These are phyloP conservation scores for Trametopsis cervina DNA, from an alignment of 768 basidiomycete species.

Conservation along the genomic window DNA sequence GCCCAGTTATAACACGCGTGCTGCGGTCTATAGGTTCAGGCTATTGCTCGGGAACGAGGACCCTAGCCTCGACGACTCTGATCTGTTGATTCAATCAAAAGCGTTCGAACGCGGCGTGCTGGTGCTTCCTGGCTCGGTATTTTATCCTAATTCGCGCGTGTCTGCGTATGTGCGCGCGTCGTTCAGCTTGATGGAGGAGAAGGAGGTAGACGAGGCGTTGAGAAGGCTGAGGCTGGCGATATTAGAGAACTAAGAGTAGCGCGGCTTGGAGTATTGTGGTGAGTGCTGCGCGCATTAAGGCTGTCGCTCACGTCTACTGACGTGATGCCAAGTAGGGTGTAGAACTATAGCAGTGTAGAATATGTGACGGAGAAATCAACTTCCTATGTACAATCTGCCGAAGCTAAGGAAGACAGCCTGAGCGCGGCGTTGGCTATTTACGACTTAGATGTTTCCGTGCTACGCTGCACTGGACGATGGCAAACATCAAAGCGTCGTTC, in stretches of 20 bases:
- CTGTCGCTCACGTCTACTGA: too few relatives aligned
- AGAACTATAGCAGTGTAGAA: too few relatives aligned
- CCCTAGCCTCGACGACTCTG: slow-evolving; percentile 54
- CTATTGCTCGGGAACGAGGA: slow-evolving; percentile 28
- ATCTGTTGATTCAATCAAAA: slow-evolving; percentile 60
- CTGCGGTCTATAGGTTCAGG: slow-evolving; percentile 53
- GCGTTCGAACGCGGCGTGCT: slow-evolving; percentile 80
- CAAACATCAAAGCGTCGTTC: too few relatives aligned
- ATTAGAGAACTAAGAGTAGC: slow-evolving; percentile 18
- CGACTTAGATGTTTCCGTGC: too few relatives aligned
- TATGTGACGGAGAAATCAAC: too few relatives aligned
- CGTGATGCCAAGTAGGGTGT: too few relatives aligned
- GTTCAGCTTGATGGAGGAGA: slow-evolving; percentile 63
- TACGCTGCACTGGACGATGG: too few relatives aligned
- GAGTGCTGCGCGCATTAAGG: too few relatives aligned
- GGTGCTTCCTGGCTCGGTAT: slow-evolving; percentile 82
- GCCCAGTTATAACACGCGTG: background rate
- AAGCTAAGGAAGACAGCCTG: too few relatives aligned
- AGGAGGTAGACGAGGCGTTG: slow-evolving; percentile 71
- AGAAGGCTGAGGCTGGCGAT: slow-evolving; percentile 39
- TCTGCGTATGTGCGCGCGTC: slow-evolving; percentile 76
- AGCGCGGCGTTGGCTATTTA: too few relatives aligned
- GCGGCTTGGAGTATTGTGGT: too few relatives aligned
- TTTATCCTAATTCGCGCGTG: slow-evolving; percentile 64
- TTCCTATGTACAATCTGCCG: too few relatives aligned